Conservation (phyloP, 257 asterid genomes). For the Prunella vulgaris region DNA sequence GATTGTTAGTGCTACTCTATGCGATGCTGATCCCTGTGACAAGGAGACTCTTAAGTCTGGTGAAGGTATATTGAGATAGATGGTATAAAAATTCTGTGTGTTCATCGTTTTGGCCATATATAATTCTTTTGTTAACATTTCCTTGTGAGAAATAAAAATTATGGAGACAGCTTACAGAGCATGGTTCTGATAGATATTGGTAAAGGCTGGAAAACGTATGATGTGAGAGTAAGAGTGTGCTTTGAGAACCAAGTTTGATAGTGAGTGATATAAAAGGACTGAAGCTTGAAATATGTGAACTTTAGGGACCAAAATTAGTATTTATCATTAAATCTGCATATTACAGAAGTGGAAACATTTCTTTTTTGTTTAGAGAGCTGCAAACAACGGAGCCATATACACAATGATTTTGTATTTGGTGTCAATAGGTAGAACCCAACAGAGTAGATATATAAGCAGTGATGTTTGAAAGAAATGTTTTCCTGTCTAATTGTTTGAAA, state of each 20-base stretch:
- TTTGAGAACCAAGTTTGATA: no score
- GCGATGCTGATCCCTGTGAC: conserved; percentile 14
- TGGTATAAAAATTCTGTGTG: neutral
- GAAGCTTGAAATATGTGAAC: neutral
- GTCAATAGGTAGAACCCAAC: neutral
- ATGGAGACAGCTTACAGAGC: neutral
- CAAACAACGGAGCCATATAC: neutral
- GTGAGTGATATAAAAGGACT: neutral
- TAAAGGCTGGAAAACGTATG: neutral
- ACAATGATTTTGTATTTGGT: neutral
- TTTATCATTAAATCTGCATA: no score
- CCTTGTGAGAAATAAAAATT: neutral
- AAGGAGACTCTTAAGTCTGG: conserved; percentile 10
- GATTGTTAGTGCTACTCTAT: neutral
- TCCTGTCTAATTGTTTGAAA: neutral
- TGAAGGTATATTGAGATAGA: conserved; percentile 18
- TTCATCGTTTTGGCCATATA: neutral
- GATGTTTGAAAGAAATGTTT: neutral
- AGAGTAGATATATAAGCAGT: no score
- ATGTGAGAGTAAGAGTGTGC: no score
- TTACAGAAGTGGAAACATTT: no score
- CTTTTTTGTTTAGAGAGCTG: neutral
- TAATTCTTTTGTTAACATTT: neutral
- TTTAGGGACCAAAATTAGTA: neutral
- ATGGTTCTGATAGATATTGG: neutral